Evolutionary conservation across 176 grass and related monocot species (phyloP), one percentile per base, ranked within the genome.

Genomic region (Triticum turgidum): DNA sequence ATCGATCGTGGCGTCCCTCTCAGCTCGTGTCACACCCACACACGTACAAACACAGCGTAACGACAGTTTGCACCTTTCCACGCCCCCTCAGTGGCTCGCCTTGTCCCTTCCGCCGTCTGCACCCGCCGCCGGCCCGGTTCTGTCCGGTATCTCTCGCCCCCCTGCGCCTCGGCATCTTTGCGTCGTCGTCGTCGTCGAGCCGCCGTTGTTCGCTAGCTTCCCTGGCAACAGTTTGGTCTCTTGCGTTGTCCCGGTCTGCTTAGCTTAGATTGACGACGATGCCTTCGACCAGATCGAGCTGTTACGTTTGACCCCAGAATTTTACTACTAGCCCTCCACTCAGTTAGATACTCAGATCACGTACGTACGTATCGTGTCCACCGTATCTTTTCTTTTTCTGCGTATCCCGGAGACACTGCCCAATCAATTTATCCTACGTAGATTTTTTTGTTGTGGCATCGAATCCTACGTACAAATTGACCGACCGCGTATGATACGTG

Each of bases 121-220:
- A 20, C 29, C 25, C 44, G 72, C 61, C 73, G 70, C 79, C 71
- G 62, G 80, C 71, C 32, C 32, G 30, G 14, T 77, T 77, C 80
- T 34, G 80, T 88, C 80, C 47, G 72, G 49, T 83, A 77, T 38
- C 86, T 51, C 35, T 8, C 33, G 44, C 45, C 8, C 44, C 17
- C 17, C 61, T 9, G 45, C 6, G 45, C 3, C 80, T 68, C 80
- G 80, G 86, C 86, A 88, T 88, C 86, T 88, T 68, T 18, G 0
- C 17, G 13, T 8, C 11, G 25, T 64, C 25, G 25, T 27, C 61
- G 1, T 4, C 13, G 27, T 37, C 45, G 44, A n/a, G 52, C 12
- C 39, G 82, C 69, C 37, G 13, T 65, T 44, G 24, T 44, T 51
- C 21, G 63, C 65, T 64, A 51, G 75, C 65, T 77, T 32, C 24